Evolutionary conservation across 129 eudicot species (phyloP), one percentile per base, ranked within the genome.

Genomic region (Centella asiatica): DNA sequence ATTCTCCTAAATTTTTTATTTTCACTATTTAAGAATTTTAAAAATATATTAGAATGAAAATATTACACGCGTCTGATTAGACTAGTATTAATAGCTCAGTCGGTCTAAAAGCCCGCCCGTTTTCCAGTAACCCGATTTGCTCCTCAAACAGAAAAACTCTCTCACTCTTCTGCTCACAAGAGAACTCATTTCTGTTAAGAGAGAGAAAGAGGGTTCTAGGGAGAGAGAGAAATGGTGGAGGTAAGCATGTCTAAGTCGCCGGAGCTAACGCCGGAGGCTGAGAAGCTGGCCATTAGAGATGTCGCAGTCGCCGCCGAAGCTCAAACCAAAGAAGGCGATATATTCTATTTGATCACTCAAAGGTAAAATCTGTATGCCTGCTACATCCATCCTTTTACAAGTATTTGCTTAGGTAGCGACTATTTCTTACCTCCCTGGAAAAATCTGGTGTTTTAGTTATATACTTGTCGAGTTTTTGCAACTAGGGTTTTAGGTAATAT

Each of bases 251-350:
- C 67, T 18, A 25, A 50, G 28, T 62, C 70, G 25, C 34, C 72
- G 74, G 78, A 64, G 71, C 70, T 69, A 64, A 74, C 94, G 72
- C 95, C 97, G 72, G 97, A 83, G 76, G 88, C 82, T 66, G 95
- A 89, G 69, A 75, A 80, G 48, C 75, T 66, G 61, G 69, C 72
- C 39, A 78, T 89, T 54, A 56, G 88, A 65, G 97, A 89, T 77
- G 82, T 85, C 68, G 62, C 95, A 2, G 56, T 76, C 66, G 81
- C 90, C 61, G 53, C 79, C 55, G 97, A 83, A 76, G 69, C 90
- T 72, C 85, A 72, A 14, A 75, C 85, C 27, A 80, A 82, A 71
- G 85, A 76, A 66, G 95, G 90, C 69, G 97, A 89, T 62, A 76
- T 74, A n/a, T 85, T 80, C 56, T 85, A 82, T 70, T 60, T 82